Conservation (phyloP, 1,284 basidiomycete species). For the Cutaneotrichosporon cyanovorans region DNA sequence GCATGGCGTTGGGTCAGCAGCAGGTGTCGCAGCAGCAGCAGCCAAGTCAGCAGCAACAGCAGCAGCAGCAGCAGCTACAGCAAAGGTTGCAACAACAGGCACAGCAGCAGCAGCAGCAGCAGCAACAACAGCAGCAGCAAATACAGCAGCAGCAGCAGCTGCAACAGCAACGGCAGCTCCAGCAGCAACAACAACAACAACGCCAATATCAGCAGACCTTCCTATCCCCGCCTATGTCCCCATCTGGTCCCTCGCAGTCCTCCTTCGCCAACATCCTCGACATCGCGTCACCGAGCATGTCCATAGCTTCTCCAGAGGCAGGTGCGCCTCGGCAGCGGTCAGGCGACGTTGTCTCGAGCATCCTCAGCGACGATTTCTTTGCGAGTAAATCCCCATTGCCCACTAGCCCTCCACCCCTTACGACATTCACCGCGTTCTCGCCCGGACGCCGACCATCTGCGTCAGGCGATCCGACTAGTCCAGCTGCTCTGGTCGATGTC, state of each 20-base stretch:
- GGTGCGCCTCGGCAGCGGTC: constrained; percentile 9
- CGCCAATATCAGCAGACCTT: background rate
- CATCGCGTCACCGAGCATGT: background rate
- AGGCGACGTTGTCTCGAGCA: constrained; percentile 33
- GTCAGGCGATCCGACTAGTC: constrained; percentile 20
- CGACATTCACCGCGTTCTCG: constrained; percentile 14
- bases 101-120: too few relatives aligned
- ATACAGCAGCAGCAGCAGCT: too few relatives aligned
- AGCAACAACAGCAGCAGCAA: too few relatives aligned
- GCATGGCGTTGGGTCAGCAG: constrained; percentile 34
- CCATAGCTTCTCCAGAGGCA: constrained; percentile 5
- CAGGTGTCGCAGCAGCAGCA: constrained; percentile 6
- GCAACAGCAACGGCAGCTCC: too few relatives aligned
- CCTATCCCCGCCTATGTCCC: too few relatives aligned
- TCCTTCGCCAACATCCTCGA: too few relatives aligned
- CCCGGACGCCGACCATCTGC: constrained; percentile 28
- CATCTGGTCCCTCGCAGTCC: too few relatives aligned
- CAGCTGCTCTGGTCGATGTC: constrained; percentile 16
- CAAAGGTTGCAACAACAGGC: too few relatives aligned
- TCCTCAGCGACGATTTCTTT: constrained; percentile 43
- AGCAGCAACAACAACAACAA: background rate
- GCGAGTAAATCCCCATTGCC: constrained; percentile 22
- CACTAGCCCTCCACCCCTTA: constrained; percentile 18
- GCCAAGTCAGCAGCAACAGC: constrained; percentile 1
- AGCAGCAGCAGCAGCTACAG: background rate